These are phyloP conservation scores for Candolleomyces efflorescens DNA, from an alignment of 768 basidiomycete genomes.

Conservation along the genomic window DNA sequence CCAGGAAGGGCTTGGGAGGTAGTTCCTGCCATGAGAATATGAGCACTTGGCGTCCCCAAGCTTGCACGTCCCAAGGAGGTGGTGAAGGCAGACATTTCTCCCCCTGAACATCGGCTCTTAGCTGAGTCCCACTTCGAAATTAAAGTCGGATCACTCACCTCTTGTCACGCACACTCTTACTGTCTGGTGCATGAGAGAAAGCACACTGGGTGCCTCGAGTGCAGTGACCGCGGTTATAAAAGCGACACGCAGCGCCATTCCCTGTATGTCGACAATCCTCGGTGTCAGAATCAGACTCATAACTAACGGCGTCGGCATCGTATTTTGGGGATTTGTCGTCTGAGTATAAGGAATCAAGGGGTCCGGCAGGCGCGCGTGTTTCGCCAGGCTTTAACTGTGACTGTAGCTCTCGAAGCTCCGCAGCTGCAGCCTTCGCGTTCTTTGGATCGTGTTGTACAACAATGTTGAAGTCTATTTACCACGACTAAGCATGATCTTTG, in stretches of 20 bases:
- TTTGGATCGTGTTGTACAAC: no score
- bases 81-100: conserved; percentile 45
- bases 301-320: conserved; percentile 30
- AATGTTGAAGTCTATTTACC: conserved; percentile 27
- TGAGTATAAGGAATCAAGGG: conserved; percentile 26
- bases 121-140: background rate
- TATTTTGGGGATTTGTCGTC: background rate
- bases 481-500: background rate
- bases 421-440: no score
- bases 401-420: no score
- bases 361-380: conserved; percentile 17
- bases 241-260: conserved; percentile 49
- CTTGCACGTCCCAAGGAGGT: conserved; percentile 35
- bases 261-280: conserved; percentile 51
- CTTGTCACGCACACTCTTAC: conserved; percentile 50
- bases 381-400: no score
- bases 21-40: conserved; percentile 37
- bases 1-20: conserved; percentile 36
- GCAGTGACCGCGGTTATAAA: conserved; percentile 56
- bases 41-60: conserved; percentile 32
- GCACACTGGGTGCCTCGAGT: conserved; percentile 34
- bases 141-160: conserved; percentile 36
- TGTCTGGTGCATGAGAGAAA: conserved; percentile 52
- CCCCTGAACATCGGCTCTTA: conserved; percentile 27
- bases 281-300: conserved; percentile 45